These are phyloP conservation scores for Scleromitrula shiraiana DNA, from an alignment of 2,329 filamentous ascomycete species.

Conservation along the genomic window DNA sequence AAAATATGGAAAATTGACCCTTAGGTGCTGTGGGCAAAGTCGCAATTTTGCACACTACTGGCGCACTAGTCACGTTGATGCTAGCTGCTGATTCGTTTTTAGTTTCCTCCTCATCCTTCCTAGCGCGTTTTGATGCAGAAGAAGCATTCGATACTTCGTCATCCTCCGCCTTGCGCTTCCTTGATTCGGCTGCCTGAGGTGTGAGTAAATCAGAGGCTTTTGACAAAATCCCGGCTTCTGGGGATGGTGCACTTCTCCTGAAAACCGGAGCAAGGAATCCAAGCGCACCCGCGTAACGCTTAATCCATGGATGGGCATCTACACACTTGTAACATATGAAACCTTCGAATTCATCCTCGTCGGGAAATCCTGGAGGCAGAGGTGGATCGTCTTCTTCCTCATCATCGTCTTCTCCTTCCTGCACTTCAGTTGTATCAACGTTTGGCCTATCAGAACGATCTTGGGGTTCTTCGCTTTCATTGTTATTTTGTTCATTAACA, in stretches of 20 bases:
- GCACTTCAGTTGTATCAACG: conserved; percentile 23
- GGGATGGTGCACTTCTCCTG: conserved; percentile 30
- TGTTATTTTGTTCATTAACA: conserved; percentile 16
- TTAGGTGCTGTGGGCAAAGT: conserved; percentile 48
- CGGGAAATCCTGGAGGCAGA: conserved; percentile 76
- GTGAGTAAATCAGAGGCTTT: conserved; percentile 19
- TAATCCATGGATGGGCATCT: conserved; percentile 83
- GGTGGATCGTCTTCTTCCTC: conserved; percentile 54
- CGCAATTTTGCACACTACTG: conserved; percentile 48
- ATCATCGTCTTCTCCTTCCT: conserved; percentile 36
- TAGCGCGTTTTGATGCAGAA: conserved; percentile 43
- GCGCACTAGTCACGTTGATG: neutral
- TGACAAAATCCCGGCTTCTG: conserved; percentile 23
- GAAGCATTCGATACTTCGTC: conserved; percentile 30
- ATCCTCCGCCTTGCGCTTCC: conserved; percentile 59
- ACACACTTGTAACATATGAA: conserved; percentile 94
- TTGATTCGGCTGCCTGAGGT: conserved; percentile 29
- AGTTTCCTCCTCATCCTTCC: conserved; percentile 18
- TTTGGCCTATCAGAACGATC: conserved; percentile 7
- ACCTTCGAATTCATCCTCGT: conserved; percentile 80
- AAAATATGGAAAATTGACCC: conserved; percentile 71
- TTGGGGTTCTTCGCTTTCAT: conserved; percentile 14
- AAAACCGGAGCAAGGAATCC: conserved; percentile 75
- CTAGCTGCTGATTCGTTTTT: neutral
- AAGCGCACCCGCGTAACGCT: conserved; percentile 68